Evolutionary conservation across 2,329 filamentous ascomycete species (phyloP), one percentile per base, ranked within the genome.

Genomic region (Xylariaceae sp.): DNA sequence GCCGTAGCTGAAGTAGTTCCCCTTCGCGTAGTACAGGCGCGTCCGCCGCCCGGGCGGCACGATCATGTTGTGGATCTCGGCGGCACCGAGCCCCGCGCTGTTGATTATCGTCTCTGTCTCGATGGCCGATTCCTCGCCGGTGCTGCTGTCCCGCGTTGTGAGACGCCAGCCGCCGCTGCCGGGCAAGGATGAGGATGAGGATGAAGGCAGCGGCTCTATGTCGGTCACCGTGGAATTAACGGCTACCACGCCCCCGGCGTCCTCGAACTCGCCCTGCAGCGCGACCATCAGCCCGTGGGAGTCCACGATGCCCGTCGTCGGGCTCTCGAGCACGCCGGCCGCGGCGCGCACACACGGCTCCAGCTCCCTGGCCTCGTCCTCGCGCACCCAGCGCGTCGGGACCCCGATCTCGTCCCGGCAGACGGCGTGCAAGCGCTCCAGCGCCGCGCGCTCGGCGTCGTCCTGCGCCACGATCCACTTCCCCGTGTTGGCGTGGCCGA

Each of bases 391-490:
- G 6, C 84, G 78, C 29, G 87, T 88, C 0, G 91, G 90, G 0
- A 95, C 87, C 15, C 75, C 36, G 74, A 76, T 21, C 50, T 64
- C 45, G 74, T 76, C 33, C 1, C 64, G 55, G 58, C 76, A 81
- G 43, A 80, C 74, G 8, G 67, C 67, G 58, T 81, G 73, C 16
- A 88, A 72, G 16, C 67, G 70, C 61, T 85, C 73, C 2, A 82
- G 82, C 37, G 83, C 84, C n/a, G 76, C 79, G 68, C 83, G 81
- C 75, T 97, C 90, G 40, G 74, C 75, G 1, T 79, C 78, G 46
- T 85, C 88, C 75, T 97, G 94, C 1, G 93, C 93, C 1, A 97
- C 89, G 65, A 97, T 89, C 92, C 93, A 97, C 77, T 97, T 97
- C 55, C 92, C 92, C 20, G 85, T 89, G 68, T 87, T 87, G 48